A percentile compares a stretch with the other conserved stretches of the same genome.
phyloP scores from a whole-genome alignment of 2,329 filamentous ascomycete genomes.

The Cladosporium phlei region DNA sequence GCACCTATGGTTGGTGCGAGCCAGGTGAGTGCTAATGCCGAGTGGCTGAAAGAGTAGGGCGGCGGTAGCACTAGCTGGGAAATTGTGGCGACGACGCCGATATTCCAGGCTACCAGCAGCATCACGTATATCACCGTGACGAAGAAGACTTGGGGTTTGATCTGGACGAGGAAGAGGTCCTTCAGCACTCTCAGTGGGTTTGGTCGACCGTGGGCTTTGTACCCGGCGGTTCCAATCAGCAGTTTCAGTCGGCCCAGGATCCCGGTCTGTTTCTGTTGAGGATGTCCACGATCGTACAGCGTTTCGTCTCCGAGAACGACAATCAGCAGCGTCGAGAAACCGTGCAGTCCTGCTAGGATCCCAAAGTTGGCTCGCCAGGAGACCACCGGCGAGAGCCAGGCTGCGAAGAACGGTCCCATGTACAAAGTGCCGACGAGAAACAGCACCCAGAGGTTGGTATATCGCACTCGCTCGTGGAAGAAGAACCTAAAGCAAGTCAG shows the following conservation, averaged over 20 bases:
- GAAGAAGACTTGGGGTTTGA: constrained; percentile 15
- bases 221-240: not conserved
- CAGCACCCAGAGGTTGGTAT: constrained; percentile 32
- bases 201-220: not conserved
- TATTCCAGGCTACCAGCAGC: constrained; percentile 26
- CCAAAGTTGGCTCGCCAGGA: constrained; percentile 17
- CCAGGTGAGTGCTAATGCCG: constrained; percentile 29
- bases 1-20: constrained; percentile 35
- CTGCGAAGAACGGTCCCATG: constrained; percentile 18
- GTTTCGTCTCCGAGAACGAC: not conserved
- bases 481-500: constrained; percentile 23
- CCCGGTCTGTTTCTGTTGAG: not conserved
- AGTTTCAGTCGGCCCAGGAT: not conserved
- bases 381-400: constrained; percentile 13
- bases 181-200: constrained; percentile 25
- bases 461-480: constrained; percentile 35
- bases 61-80: constrained; percentile 24
- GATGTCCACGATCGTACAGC: not conserved
- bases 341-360: constrained; percentile 10
- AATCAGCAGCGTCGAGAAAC: not conserved
- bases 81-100: constrained; percentile 26
- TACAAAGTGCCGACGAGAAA: constrained; percentile 23
- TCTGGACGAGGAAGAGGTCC: constrained; percentile 12
- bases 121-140: constrained; percentile 21
- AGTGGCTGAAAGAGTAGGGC: constrained; percentile 19